A percentile compares a stretch with the other conserved stretches of the same genome.
Conservation (phyloP, 1,284 basidiomycete species). For the Trametes hirsuta region DNA sequence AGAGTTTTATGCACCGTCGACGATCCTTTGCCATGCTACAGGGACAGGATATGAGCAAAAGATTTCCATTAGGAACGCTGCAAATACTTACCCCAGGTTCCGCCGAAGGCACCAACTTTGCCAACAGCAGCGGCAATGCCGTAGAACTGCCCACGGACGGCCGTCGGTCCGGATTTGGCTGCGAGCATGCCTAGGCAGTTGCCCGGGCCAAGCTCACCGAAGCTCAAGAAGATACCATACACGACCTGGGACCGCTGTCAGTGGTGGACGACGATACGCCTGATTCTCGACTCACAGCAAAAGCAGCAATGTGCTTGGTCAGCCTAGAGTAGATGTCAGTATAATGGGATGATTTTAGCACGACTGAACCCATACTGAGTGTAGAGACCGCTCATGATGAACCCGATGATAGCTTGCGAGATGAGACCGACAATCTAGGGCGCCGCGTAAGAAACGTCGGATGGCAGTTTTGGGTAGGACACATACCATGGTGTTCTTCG, state of each 20-base stretch:
- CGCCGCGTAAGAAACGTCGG: background rate
- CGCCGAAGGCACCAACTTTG: constrained; percentile 88
- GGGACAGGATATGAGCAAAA: background rate
- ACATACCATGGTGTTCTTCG: constrained; percentile 75
- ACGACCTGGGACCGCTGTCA: constrained; percentile 51
- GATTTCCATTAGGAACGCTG: background rate
- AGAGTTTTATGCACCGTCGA: constrained; percentile 6
- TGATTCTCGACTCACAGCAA: constrained; percentile 55
- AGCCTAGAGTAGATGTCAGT: constrained; percentile 41
- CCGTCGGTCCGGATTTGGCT: constrained; percentile 82
- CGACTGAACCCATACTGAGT: constrained; percentile 39
- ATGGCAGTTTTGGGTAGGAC: background rate
- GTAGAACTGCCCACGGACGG: constrained; percentile 86
- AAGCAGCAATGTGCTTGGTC: constrained; percentile 71
- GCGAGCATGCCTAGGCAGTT: constrained; percentile 84
- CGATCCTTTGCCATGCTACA: constrained; percentile 56
- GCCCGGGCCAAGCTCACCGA: constrained; percentile 81
- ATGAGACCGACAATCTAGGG: constrained; percentile 69
- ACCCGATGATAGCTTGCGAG: constrained; percentile 73
- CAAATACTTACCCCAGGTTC: constrained; percentile 65
- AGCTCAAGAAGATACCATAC: constrained; percentile 89
- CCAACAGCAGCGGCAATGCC: constrained; percentile 87
- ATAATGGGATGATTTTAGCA: background rate
- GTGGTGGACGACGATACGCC: background rate
- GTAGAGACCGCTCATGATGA: constrained; percentile 87